A percentile compares a stretch with the other conserved stretches of the same genome.
Evolutionary conservation across 257 asterid species (phyloP).

Genomic region (Solanum piurae): DNA sequence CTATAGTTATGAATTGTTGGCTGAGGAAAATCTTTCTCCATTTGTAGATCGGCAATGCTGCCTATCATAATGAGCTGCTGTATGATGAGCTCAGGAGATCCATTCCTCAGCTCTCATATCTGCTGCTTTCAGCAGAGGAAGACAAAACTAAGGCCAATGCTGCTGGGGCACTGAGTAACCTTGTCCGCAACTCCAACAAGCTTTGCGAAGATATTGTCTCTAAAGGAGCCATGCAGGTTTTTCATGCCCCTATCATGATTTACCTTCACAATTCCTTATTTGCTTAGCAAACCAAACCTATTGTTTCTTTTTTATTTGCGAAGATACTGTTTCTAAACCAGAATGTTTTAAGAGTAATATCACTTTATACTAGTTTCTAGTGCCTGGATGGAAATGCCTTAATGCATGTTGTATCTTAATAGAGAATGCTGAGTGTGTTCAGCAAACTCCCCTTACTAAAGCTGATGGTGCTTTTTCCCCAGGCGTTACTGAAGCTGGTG

Average conservation of each 20-base stretch:
- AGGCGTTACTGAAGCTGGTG: conserved; percentile 86
- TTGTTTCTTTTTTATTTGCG: background rate
- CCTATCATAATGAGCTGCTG: conserved; percentile 79
- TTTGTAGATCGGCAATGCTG: conserved; percentile 94
- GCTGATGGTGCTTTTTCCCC: conserved; percentile 8
- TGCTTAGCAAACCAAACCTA: background rate
- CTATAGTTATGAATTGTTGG: background rate
- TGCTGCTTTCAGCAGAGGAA: conserved; percentile 80
- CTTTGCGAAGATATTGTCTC: conserved; percentile 92
- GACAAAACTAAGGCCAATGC: conserved; percentile 98
- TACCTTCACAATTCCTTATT: background rate
- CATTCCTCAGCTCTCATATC: conserved; percentile 71
- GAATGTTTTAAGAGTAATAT: background rate
- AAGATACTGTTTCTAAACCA: background rate
- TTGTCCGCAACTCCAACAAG: conserved; percentile 86
- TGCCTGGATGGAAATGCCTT: background rate
- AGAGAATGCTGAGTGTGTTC: background rate
- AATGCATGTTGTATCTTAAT: background rate
- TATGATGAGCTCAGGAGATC: conserved; percentile 83
- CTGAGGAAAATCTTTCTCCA: conserved; percentile 12
- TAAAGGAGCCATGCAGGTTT: conserved; percentile 93
- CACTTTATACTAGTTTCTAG: background rate
- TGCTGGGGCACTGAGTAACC: conserved; percentile 97
- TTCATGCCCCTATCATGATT: background rate
- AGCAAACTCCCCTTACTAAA: background rate